Percentiles rank a stretch among this genome's conserved stretches.
These are phyloP conservation scores for Leucocoprinus leucothites DNA, from an alignment of 768 basidiomycete species.

Conservation along the genomic window DNA sequence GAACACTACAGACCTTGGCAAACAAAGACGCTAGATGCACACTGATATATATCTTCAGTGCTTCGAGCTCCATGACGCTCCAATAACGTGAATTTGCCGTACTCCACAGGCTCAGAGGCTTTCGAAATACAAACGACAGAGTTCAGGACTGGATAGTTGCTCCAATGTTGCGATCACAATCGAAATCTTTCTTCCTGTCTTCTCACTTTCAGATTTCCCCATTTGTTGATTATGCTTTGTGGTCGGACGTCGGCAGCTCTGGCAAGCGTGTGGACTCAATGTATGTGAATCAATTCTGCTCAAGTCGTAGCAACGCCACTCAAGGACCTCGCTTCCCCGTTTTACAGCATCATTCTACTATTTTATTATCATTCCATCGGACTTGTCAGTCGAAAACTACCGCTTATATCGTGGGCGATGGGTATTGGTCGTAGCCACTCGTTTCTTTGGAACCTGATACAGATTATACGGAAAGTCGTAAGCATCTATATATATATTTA, in stretches of 20 bases:
- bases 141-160: not conserved
- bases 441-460: no score
- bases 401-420: no score
- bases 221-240: not conserved
- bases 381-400: not conserved
- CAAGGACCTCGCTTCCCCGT: not conserved
- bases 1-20: no score
- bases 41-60: not conserved
- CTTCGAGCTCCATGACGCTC: no score
- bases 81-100: no score
- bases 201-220: not conserved
- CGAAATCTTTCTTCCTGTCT: not conserved
- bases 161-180: not conserved
- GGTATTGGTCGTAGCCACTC: no score
- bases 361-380: not conserved
- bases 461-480: no score
- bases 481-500: no score
- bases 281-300: not conserved
- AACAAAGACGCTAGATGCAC: not conserved
- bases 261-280: no score
- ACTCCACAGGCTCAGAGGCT: not conserved
- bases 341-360: not conserved
- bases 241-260: no score
- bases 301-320: not conserved
- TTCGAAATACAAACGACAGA: not conserved